phyloP scores from a whole-genome alignment of 148 eudicot genomes.

The Agrostemma githago region DNA sequence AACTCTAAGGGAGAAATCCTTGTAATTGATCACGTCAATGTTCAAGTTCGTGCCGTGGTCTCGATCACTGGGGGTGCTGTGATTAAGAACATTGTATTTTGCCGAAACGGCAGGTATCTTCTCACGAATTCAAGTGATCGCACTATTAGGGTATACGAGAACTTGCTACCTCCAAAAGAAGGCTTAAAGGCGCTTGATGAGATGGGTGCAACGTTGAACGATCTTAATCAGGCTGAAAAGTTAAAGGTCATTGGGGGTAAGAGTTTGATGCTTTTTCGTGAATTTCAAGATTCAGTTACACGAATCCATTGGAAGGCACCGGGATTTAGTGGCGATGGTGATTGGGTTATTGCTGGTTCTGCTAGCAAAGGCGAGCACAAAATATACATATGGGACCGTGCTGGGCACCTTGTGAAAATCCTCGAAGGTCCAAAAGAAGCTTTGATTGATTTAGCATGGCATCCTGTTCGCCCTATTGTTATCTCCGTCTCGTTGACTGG shows the following conservation, averaged over 20 bases:
- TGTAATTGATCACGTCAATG: conserved; percentile 51
- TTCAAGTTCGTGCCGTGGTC: conserved; percentile 54
- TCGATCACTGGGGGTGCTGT: conserved; percentile 63
- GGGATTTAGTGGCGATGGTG: conserved; percentile 96
- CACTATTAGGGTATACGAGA: conserved; percentile 82
- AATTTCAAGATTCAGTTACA: conserved; percentile 92
- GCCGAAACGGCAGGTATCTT: conserved; percentile 77
- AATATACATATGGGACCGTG: conserved; percentile 89
- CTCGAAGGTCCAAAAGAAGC: conserved; percentile 98
- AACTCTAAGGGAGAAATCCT: conserved; percentile 94
- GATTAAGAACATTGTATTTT: conserved; percentile 73
- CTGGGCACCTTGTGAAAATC: conserved; percentile 94
- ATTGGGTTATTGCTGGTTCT: conserved; percentile 97
- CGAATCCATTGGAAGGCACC: conserved; percentile 94
- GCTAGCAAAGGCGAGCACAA: conserved; percentile 97
- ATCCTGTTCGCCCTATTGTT: conserved; percentile 83
- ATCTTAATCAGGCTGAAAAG: conserved; percentile 50
- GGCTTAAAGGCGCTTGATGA: conserved; percentile 54
- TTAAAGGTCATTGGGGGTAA: conserved; percentile 65
- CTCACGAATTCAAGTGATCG: conserved; percentile 93
- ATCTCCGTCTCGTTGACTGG: conserved; percentile 89
- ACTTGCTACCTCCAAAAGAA: conserved; percentile 60
- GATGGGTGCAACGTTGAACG: conserved; percentile 30
- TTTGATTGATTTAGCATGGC: conserved; percentile 92
- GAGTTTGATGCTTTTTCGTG: conserved; percentile 72